Percentiles rank a stretch among this genome's conserved stretches.
phyloP scores from a whole-genome alignment of 2,329 filamentous ascomycete species.

The Penicillium sp. region DNA sequence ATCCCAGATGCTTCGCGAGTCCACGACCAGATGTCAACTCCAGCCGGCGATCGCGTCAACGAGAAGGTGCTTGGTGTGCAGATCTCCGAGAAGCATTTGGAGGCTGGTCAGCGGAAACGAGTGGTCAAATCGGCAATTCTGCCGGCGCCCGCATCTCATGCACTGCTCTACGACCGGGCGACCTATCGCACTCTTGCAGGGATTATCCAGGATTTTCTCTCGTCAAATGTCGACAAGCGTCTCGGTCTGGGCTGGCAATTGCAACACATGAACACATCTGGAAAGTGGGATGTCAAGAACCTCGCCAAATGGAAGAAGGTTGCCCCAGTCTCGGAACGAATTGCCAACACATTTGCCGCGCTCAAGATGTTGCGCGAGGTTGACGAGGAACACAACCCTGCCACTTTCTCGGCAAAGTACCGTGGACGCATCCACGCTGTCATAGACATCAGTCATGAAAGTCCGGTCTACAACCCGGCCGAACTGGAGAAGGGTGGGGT shows the following conservation, averaged over 20 bases:
- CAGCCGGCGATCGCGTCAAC: constrained; percentile 22
- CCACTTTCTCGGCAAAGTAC: constrained; percentile 68
- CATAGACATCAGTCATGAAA: constrained; percentile 88
- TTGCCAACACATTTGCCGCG: constrained; percentile 77
- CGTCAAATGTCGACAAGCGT: constrained; percentile 70
- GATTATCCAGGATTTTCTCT: constrained; percentile 78
- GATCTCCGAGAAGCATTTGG: constrained; percentile 23
- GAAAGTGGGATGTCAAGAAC: constrained; percentile 98
- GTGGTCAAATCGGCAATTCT: constrained; percentile 69
- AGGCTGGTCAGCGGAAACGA: constrained; percentile 39
- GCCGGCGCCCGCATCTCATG: constrained; percentile 76
- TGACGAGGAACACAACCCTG: constrained; percentile 77
- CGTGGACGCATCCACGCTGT: constrained; percentile 68
- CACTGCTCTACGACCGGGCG: constrained; percentile 75
- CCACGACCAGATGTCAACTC: constrained; percentile 22
- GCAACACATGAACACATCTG: constrained; percentile 80
- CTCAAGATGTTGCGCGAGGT: constrained; percentile 93
- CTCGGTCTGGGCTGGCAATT: constrained; percentile 88
- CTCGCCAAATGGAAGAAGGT: constrained; percentile 86
- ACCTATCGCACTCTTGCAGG: constrained; percentile 76
- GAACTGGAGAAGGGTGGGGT: constrained; percentile 66
- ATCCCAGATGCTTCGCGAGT: constrained; percentile 35
- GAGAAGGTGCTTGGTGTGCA: constrained; percentile 32
- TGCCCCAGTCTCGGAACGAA: constrained; percentile 71
- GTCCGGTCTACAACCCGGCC: constrained; percentile 80